Evolutionary conservation across 2,329 filamentous ascomycete genomes (phyloP), one percentile per base, ranked within the genome.

Genomic region (Aureobasidium sp.): DNA sequence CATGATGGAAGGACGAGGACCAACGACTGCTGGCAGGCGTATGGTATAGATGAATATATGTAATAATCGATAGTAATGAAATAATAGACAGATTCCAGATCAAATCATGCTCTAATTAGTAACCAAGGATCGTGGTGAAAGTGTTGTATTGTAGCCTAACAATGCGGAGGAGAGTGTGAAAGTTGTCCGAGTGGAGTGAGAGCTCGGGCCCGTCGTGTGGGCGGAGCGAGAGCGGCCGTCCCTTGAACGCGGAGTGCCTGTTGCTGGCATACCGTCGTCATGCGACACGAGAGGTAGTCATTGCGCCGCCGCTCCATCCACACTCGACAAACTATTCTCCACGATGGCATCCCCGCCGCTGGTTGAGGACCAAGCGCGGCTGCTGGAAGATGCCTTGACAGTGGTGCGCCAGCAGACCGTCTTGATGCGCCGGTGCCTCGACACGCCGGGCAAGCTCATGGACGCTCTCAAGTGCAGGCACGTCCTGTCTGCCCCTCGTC

Each of bases 371-470:
- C 74, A 84, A 80, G 89, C 88, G 65, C 87, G 90, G 66, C 82
- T 98, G 75, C 85, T 98, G 63, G 93, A 98, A 75, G 93, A 98
- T 85, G 93, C 94, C 66, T 77, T 97, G 72, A 83, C 87, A 57
- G 91, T 95, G 49, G 94, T 98, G 72, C 88, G 91, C 74, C 91
- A 97, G 74, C 94, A 98, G 80, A 93, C 91, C 56, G 83, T 84
- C 66, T 80, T 95, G 69, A 98, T 98, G 93, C 90, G 91, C 75
- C 91, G 94, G 76, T 97, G 90, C 66, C 80, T 98, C 57, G 94
- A 98, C 69, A 94, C 89, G 8, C 90, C 93, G 6, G 91, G 93
- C 60, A 98, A 98, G 80, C 84, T 98, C 61, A 98, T 98, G 93
- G 93, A 98, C 77, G 93, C 93, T 64, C 81, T 98, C 65, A 98